These are phyloP conservation scores for Pleurostoma richardsiae DNA, from an alignment of 2,329 filamentous ascomycete genomes.

Conservation along the genomic window DNA sequence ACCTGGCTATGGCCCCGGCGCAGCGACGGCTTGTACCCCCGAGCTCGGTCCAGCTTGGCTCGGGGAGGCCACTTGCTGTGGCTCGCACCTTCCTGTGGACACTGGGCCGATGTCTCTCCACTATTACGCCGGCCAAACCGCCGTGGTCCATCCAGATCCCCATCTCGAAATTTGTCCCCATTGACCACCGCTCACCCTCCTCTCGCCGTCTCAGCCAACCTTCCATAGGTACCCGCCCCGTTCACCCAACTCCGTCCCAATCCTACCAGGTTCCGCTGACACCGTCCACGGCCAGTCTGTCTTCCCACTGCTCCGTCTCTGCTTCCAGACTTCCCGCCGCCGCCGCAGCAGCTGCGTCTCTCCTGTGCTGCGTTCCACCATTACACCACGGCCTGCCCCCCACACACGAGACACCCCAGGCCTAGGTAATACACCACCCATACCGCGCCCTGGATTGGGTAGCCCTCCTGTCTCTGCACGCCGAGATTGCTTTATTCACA, in stretches of 20 bases:
- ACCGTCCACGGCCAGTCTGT: neutral
- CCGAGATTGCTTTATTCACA: neutral
- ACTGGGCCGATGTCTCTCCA: slow-evolving; percentile 34
- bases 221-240: neutral
- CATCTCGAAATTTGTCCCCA: slow-evolving; percentile 1
- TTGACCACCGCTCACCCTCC: too few species aligned
- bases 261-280: neutral
- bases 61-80: slow-evolving; percentile 4
- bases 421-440: too few species aligned
- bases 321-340: neutral
- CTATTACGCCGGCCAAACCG: slow-evolving; percentile 55
- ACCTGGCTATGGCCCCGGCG: too few species aligned
- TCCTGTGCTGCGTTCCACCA: too few species aligned
- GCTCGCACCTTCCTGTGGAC: slow-evolving; percentile 9
- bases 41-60: neutral
- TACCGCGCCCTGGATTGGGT: too few species aligned
- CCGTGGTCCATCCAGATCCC: slow-evolving; percentile 39
- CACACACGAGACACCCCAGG: too few species aligned
- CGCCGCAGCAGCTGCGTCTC: neutral
- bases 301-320: neutral
- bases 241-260: slow-evolving; percentile 8
- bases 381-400: too few species aligned
- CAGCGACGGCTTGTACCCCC: too few species aligned
- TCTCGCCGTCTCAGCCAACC: too few species aligned
- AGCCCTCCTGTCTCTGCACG: too few species aligned